These are phyloP conservation scores for Ilex asprella DNA, from an alignment of 257 asterid genomes.

Conservation along the genomic window DNA sequence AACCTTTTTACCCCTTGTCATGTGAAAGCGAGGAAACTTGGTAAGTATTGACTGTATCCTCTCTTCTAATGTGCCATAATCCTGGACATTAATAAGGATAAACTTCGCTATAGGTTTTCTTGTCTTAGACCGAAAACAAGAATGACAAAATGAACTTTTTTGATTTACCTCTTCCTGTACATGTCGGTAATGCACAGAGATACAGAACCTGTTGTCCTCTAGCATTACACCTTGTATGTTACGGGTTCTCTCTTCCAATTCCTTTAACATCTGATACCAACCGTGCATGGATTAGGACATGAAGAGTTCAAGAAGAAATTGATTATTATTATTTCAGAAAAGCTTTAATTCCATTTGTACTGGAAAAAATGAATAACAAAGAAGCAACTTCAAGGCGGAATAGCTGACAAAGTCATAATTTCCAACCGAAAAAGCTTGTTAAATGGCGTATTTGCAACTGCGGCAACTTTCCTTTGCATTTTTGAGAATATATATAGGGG, in stretches of 20 bases:
- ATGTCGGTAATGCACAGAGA: slow-evolving; percentile 82
- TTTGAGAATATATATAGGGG: background rate
- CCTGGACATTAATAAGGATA: slow-evolving; percentile 25
- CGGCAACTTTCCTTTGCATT: no score
- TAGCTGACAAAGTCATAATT: no score
- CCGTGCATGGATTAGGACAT: no score
- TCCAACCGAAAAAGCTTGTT: no score
- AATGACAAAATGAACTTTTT: background rate
- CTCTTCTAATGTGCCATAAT: slow-evolving; percentile 44
- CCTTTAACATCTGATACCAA: slow-evolving; percentile 44
- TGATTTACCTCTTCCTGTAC: slow-evolving; percentile 47
- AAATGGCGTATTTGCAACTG: no score
- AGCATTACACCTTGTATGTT: slow-evolving; percentile 53
- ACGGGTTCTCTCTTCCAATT: slow-evolving; percentile 32
- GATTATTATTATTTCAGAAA: background rate
- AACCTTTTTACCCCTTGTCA: slow-evolving; percentile 72
- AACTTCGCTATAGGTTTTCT: background rate
- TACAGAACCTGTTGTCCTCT: slow-evolving; percentile 78
- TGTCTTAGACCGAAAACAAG: background rate
- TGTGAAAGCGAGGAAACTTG: slow-evolving; percentile 38
- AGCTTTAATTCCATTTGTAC: no score
- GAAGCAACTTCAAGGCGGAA: background rate
- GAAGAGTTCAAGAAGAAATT: background rate
- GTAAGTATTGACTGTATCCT: slow-evolving; percentile 27
- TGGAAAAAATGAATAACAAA: no score